Evolutionary conservation across 495 filamentous ascomycete species (phyloP), one percentile per base, ranked within the genome.

Genomic region (Penicillium argentinense): DNA sequence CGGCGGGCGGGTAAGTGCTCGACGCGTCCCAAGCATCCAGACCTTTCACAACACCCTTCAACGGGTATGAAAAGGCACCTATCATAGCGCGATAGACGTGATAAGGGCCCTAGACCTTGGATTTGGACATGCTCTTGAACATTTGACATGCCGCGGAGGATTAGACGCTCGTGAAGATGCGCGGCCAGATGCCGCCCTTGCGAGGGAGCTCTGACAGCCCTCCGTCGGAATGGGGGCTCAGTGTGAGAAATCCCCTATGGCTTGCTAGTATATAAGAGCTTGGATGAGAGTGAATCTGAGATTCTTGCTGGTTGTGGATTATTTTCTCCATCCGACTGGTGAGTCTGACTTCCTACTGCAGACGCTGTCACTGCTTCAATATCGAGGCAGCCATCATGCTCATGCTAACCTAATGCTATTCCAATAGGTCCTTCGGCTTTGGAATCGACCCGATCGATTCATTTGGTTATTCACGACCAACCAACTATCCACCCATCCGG

Each of bases 11-110:
- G 33, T 22, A 36, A 36, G 7, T 19, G 17, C 1, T 36, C 17
- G 33, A 36, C 33, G 16, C 33, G 33, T 18, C 33, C 13, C 33
- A 21, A 36, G 33, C 33, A 36, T 36, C 17, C 33, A 30, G 33
- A 36, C n/a, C 14, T 19, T 3, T 18, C 33, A 8, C 12, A 4
- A 30, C 3, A 7, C 3, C 5, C 28, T 3, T 12, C 0, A 36
- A 36, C 3, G 3, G 33, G 33, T 8, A 36, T 19, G 18, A 3
- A 18, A 21, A 0, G n/a, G 8, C 21, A 18, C 17, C 14, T 6
- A 36, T 36, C 33, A 21, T 36, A 11, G 8, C 16, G n/a, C 9
- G 17, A 36, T 36, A 36, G 9, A 18, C 16, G 11, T 8, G 33
- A 22, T 36, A 36, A 21, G 33, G 12, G 4, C 8, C 7, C n/a